A percentile compares a stretch with the other conserved stretches of the same genome.
phyloP scores from a whole-genome alignment of 2,329 filamentous ascomycete species.

The Penicillium sp. region DNA sequence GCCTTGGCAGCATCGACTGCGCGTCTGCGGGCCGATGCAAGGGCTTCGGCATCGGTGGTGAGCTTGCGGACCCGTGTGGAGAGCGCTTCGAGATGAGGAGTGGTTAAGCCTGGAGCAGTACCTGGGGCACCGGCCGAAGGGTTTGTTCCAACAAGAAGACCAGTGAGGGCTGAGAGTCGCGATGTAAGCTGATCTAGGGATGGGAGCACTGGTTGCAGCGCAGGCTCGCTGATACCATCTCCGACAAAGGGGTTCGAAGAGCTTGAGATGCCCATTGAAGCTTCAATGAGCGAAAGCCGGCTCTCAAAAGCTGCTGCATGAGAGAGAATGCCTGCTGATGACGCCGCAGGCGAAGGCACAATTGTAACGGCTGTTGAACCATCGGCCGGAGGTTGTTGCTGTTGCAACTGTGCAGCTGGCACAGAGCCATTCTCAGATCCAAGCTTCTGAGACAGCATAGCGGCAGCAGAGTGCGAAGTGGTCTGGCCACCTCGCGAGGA shows the following conservation, averaged over 20 bases:
- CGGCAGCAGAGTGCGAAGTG: constrained; percentile 32
- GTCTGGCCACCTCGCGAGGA: constrained; percentile 25
- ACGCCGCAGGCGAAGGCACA: constrained; percentile 6
- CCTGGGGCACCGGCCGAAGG: constrained; percentile 25
- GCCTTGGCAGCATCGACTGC: constrained; percentile 42
- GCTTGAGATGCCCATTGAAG: constrained; percentile 71
- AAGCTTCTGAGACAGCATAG: constrained; percentile 35
- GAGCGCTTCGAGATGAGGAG: constrained; percentile 43
- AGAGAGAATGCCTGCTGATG: constrained; percentile 56
- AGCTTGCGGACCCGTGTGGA: constrained; percentile 43
- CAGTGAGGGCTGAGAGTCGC: constrained; percentile 69
- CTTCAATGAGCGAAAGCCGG: constrained; percentile 73
- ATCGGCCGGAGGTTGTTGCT: constrained; percentile 2
- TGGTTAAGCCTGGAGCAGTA: constrained; percentile 31
- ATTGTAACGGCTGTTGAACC: constrained; percentile 12
- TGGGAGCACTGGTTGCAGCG: constrained; percentile 66
- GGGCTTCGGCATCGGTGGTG: constrained; percentile 43
- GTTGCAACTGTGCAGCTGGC: constrained; percentile 4
- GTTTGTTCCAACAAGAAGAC: constrained; percentile 37
- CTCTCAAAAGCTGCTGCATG: constrained; percentile 85
- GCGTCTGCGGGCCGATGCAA: constrained; percentile 42
- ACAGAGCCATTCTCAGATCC: constrained; percentile 13
- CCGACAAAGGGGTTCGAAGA: constrained; percentile 55
- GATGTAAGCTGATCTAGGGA: constrained; percentile 75
- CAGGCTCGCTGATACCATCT: constrained; percentile 48